Conservation (phyloP, 2,329 filamentous ascomycete species). For the Cadophora malorum region DNA sequence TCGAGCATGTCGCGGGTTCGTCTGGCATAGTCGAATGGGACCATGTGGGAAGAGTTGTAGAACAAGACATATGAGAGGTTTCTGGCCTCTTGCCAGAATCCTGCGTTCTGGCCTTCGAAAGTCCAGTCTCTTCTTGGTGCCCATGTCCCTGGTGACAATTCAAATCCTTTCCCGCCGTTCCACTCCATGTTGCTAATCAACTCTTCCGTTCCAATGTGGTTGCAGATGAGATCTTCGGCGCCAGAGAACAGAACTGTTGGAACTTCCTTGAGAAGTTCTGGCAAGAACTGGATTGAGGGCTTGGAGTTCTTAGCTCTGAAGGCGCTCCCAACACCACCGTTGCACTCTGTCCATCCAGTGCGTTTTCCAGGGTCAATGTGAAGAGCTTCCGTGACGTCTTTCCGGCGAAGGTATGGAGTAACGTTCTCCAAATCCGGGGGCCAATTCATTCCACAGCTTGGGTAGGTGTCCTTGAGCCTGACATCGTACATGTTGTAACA, state of each 20-base stretch:
- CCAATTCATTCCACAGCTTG: conserved; percentile 97
- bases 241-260: conserved; percentile 90
- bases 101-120: conserved; percentile 86
- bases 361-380: conserved; percentile 83
- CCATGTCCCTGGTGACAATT: conserved; percentile 83
- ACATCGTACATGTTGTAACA: conserved; percentile 99
- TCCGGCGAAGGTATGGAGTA: conserved; percentile 81
- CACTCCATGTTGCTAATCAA: conserved; percentile 90
- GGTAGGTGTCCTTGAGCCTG: conserved; percentile 78
- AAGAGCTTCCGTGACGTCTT: conserved; percentile 80
- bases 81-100: conserved; percentile 92
- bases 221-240: conserved; percentile 94
- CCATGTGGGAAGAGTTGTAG: conserved; percentile 97
- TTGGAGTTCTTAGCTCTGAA: conserved; percentile 75
- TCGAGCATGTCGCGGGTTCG: conserved; percentile 95
- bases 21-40: conserved; percentile 90
- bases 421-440: conserved; percentile 82
- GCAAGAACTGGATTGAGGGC: conserved; percentile 77
- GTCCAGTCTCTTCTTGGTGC: conserved; percentile 94
- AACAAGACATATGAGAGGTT: conserved; percentile 96
- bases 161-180: conserved; percentile 92
- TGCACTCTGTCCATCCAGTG: conserved; percentile 92
- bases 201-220: conserved; percentile 91
- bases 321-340: conserved; percentile 73
- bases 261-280: conserved; percentile 77